Evolutionary conservation across 768 basidiomycete species (phyloP), one percentile per base, ranked within the genome.

Genomic region (Pholiota molesta): DNA sequence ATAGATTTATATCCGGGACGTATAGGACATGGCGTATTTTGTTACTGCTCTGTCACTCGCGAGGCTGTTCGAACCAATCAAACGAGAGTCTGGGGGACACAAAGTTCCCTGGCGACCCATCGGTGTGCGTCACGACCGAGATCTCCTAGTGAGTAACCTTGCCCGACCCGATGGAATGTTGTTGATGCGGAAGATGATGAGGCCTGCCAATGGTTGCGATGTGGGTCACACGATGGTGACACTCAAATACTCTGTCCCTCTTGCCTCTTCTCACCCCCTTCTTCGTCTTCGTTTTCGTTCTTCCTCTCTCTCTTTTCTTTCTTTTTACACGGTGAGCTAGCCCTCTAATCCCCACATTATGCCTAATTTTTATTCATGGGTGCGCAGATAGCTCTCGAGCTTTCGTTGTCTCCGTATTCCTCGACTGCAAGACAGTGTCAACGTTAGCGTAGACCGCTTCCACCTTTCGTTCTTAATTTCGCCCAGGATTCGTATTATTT

Each of bases 371-470:
- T 21, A n/a, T n/a, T 26, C 14, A 14, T 8, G 10, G 3, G 44
- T n/a, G 1, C n/a, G 3, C 31, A 60, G 59, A 60, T 33, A 40
- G 59, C 39, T 52, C 53, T 55, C 35, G 31, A 35, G 39, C 59
- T 40, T 54, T 53, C 59, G 63, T 62, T 67, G 76, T 78, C 74
- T 73, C 74, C 75, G 73, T 73, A 72, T 76, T 78, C 72, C 73
- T 73, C 70, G 72, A 73, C 87, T 89, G 86, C 86, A 79, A 89
- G 88, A 82, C 87, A 87, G 86, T 85, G 73, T 72, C 73, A 71
- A 78, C 75, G 75, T 75, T 75, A 85, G 88, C 88, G 88, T 90
- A 84, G 87, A 90, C 78, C 88, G 88, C 88, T 86, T 63, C 53
- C 56, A 44, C 71, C 73, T 70, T 69, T 71, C 73, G 72, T 74